Conservation (phyloP, 352 stramenopile species). For the Phytophthora crassamura region DNA sequence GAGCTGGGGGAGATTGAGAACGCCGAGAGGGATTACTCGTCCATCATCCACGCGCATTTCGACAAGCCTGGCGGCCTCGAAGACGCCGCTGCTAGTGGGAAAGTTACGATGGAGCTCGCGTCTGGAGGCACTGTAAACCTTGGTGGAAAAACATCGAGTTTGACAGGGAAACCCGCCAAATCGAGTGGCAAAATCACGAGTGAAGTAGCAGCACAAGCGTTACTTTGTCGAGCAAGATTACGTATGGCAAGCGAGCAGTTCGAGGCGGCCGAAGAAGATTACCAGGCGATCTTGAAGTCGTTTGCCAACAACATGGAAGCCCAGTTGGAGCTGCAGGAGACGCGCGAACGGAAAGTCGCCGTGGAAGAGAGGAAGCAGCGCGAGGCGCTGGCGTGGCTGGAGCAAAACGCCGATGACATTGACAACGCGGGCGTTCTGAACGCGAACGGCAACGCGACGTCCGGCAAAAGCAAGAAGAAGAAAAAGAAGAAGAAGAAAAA, state of each 20-base stretch:
- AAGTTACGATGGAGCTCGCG: slow-evolving; percentile 41
- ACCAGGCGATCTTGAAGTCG: slow-evolving; percentile 62
- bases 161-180: slow-evolving; percentile 26
- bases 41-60: slow-evolving; percentile 76
- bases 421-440: slow-evolving; percentile 28
- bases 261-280: slow-evolving; percentile 68
- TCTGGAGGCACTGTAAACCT: slow-evolving; percentile 31
- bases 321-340: slow-evolving; percentile 76
- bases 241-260: slow-evolving; percentile 54
- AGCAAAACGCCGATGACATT: slow-evolving; percentile 49
- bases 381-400: slow-evolving; percentile 64
- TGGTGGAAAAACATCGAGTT: slow-evolving; percentile 18
- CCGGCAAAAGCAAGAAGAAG: slow-evolving; percentile 71
- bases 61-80: slow-evolving; percentile 33
- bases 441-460: slow-evolving; percentile 19
- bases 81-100: slow-evolving; percentile 18
- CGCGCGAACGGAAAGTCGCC: slow-evolving; percentile 43
- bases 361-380: slow-evolving; percentile 51
- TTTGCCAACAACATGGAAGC: slow-evolving; percentile 82
- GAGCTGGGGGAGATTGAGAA: slow-evolving; percentile 42
- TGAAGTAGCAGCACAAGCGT: slow-evolving; percentile 56
- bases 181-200: slow-evolving; percentile 53
- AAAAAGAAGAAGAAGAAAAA: slow-evolving; percentile 80
- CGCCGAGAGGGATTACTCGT: slow-evolving; percentile 67
- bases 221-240: slow-evolving; percentile 65